Base-by-base conservation (phyloP, 805 yeast genomes). In the Sugiyamaella marilandica region DNA sequence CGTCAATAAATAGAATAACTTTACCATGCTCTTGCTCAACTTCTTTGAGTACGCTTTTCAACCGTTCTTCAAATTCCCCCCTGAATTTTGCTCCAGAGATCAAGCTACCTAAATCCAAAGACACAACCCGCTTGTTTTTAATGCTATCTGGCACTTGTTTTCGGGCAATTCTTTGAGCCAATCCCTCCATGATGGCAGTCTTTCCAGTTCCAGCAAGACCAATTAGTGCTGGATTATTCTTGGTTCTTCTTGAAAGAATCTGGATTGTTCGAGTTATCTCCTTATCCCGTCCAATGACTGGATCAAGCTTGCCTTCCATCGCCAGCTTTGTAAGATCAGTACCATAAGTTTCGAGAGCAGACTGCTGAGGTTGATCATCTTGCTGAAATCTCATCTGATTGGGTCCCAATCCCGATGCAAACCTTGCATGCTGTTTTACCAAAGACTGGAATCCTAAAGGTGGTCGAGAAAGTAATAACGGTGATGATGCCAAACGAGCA, bases 151-250 rank as follows among this genome's bases (percentile, higher is more conserved):
- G 98, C 1, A 92, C 99, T 65, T 91, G 96, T 10, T 92, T 92
- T 52, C 85, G 81, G 8, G 88, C 82, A 47, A 94, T 91, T 62
- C 97, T 75, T 69, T 94, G 98, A 0, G 98, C 98, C 37, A 94
- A 74, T 0, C 98, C 99, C 66, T 94, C 99, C 81, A 94, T 86
- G 53, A 94, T 82, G 5, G 98, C 95, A 0, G 98, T 94, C 69
- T 92, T 92, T 72, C 99, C 99, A 0, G 97, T 95, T 71, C 99
- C 99, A 0, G 99, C 99, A 60, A 87, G 82, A 57, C 99, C 99
- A 41, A 94, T 90, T 51, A 92, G 70, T 1, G 94, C 96, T 0
- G 99, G 99, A 64, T 92, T 92, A 68, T 94, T 94, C 70, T 92
- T 92, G 0, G 97, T 90, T 67, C 98, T 77, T 61, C 99, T 75